A percentile compares a stretch with the other conserved stretches of the same genome.
phyloP scores from a whole-genome alignment of 2,329 filamentous ascomycete species.

The Colletotrichum australisinense region DNA sequence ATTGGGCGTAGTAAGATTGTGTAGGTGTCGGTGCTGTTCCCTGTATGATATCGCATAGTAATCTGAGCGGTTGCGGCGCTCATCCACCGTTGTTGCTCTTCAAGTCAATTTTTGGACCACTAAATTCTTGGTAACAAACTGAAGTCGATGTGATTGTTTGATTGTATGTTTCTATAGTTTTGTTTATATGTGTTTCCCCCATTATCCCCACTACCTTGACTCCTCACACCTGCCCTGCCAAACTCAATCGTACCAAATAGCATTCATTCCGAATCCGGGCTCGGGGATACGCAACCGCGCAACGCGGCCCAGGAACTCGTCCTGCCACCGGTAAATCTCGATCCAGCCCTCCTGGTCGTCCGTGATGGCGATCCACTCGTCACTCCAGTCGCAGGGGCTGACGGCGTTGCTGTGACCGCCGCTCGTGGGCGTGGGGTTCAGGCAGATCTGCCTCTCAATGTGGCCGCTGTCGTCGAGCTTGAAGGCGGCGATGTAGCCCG shows the following conservation, averaged over 20 bases:
- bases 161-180: not conserved
- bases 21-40: not conserved
- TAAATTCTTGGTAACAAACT: not conserved
- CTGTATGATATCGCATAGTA: constrained; percentile 31
- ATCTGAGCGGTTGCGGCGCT: constrained; percentile 1
- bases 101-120: too few species aligned
- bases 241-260: constrained; percentile 84
- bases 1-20: not conserved
- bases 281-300: constrained; percentile 82
- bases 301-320: constrained; percentile 83
- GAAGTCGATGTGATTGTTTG: too few species aligned
- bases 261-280: constrained; percentile 95
- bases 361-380: constrained; percentile 91
- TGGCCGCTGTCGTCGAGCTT: constrained; percentile 74
- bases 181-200: not conserved
- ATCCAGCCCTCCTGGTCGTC: constrained; percentile 90
- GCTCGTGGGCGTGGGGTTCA: constrained; percentile 87
- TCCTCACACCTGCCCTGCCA: too few species aligned
- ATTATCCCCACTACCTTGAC: not conserved
- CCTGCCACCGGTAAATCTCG: constrained; percentile 88
- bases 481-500: constrained; percentile 87
- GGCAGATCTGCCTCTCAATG: constrained; percentile 81
- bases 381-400: constrained; percentile 83
- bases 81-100: not conserved
- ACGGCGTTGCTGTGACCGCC: constrained; percentile 91